Conservation (phyloP, 345 rosid species). For the Erodium maritimum region DNA sequence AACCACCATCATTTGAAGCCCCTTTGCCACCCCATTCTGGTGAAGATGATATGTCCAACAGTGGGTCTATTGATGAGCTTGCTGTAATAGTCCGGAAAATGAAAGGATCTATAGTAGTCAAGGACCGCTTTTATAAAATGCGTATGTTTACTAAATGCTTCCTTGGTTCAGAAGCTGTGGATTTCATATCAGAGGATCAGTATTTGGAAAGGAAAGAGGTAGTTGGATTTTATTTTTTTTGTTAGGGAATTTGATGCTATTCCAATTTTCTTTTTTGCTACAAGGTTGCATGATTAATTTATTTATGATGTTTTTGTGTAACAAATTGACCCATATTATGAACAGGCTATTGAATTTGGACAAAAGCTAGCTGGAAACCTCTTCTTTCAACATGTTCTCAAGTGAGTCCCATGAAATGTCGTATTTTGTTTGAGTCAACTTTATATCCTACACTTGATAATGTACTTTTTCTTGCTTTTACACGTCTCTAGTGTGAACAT, state of each 20-base stretch:
- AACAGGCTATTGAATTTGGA: conserved; percentile 71
- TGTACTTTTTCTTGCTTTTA: conserved; percentile 9
- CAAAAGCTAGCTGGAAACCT: conserved; percentile 63
- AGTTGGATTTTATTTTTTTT: conserved; percentile 7
- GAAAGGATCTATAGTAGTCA: conserved; percentile 51
- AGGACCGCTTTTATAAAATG: conserved; percentile 69
- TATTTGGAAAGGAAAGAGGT: conserved; percentile 67
- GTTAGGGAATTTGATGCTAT: no score
- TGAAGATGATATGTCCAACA: conserved; percentile 59
- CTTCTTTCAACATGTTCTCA: conserved; percentile 61
- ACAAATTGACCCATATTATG: neutral
- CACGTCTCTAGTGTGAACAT: conserved; percentile 48
- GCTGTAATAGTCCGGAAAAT: conserved; percentile 64
- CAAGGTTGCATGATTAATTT: neutral
- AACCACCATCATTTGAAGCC: conserved; percentile 49
- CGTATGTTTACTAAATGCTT: conserved; percentile 58
- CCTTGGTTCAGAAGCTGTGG: conserved; percentile 69
- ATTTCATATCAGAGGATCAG: conserved; percentile 61
- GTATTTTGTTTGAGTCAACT: conserved; percentile 6
- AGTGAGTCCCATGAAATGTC: conserved; percentile 35
- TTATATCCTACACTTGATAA: neutral
- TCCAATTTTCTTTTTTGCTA: no score
- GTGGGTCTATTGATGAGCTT: conserved; percentile 63
- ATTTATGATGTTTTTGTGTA: neutral
- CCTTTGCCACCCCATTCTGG: conserved; percentile 83